Evolutionary conservation across 805 yeast species (phyloP), one percentile per base, ranked within the genome.

Genomic region (Candida ipomoeae): DNA sequence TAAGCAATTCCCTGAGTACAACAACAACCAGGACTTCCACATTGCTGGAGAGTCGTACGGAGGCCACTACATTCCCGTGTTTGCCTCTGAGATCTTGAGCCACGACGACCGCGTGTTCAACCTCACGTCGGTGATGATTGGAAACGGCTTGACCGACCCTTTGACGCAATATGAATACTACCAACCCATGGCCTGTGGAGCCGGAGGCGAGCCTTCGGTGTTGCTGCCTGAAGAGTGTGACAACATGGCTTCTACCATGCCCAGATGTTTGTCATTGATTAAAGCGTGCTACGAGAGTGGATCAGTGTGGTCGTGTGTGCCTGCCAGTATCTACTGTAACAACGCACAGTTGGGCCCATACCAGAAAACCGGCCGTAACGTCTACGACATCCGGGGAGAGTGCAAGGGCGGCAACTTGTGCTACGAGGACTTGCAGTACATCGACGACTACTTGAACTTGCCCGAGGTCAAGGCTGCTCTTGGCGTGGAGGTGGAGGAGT

Each of bases 11-110:
- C 95, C 96, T 34, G 80, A 88, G 62, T 83, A 83, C 65, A 62
- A 74, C 34, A 62, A 74, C 32, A 67, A 76, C 40, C 52, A 39
- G 10, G 59, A 57, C 49, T 86, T 90, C 79, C 96, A 89, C 68
- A 87, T 90, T 65, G 85, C 96, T 40, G 97, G 97, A 58, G 97
- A 90, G 66, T 86, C 95, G 7, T 90, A 91, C 63, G 97, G 92
- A 17, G 97, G 97, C 46, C 95, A 89, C 64, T 91, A 92, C 70
- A 87, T 91, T 57, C 99, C 99, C 18, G 87, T 80, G 8, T 87
- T 90, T 69, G 96, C 96, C 6, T 66, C 80, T 51, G 96, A 89
- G 67, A 89, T 90, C 59, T 71, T 88, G 60, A 73, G 80, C 37
- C 89, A 87, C 61, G 74, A 79, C 21, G 57, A 55, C 35, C 58